These are phyloP conservation scores for Umbelopsis vinacea DNA, from an alignment of 192 early-diverging fungal genomes.

Conservation along the genomic window DNA sequence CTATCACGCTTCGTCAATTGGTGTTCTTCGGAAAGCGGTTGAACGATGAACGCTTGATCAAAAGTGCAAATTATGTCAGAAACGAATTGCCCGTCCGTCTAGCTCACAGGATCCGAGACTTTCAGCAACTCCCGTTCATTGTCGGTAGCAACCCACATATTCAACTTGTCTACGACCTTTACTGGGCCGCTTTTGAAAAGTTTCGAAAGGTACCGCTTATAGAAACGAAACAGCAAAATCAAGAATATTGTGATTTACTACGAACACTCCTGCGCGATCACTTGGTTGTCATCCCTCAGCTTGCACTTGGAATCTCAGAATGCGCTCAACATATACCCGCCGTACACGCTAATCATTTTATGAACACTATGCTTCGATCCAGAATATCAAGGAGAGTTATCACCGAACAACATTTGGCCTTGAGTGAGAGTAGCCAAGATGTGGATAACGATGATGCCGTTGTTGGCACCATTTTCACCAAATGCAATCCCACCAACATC, in stretches of 20 bases:
- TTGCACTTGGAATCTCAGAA: slow-evolving; percentile 88
- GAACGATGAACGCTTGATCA: slow-evolving; percentile 80
- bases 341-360: slow-evolving; percentile 77
- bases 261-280: slow-evolving; percentile 78
- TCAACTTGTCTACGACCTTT: slow-evolving; percentile 81
- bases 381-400: slow-evolving; percentile 90
- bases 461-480: slow-evolving; percentile 13
- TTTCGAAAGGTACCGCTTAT: slow-evolving; percentile 75
- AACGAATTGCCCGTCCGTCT: slow-evolving; percentile 87
- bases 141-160: slow-evolving; percentile 94
- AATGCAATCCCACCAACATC: slow-evolving; percentile 3
- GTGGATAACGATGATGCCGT: neutral
- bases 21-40: slow-evolving; percentile 89
- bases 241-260: slow-evolving; percentile 77
- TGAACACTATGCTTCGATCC: slow-evolving; percentile 87
- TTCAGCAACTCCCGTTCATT: slow-evolving; percentile 92
- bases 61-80: slow-evolving; percentile 90
- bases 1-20: slow-evolving; percentile 89
- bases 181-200: slow-evolving; percentile 93
- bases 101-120: slow-evolving; percentile 90
- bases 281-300: slow-evolving; percentile 83
- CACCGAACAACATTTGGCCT: slow-evolving; percentile 90
- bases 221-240: slow-evolving; percentile 81
- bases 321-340: slow-evolving; percentile 70
- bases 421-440: slow-evolving; percentile 66